Base-by-base conservation (phyloP, 108 stramenopile genomes). In the Mayamaea pseudoterrestris region DNA sequence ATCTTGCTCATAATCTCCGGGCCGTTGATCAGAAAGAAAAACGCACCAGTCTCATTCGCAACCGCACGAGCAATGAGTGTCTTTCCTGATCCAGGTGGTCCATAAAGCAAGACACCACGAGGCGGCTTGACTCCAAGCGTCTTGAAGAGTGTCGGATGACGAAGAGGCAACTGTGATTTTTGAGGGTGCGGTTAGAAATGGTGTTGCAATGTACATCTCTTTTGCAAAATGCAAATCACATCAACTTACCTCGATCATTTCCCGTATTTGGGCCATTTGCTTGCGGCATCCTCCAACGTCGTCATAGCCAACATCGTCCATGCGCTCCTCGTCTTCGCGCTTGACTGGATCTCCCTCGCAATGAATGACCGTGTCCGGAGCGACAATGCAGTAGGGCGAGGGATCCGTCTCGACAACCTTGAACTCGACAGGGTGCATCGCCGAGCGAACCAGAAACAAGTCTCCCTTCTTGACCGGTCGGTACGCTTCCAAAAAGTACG, bases 171-270 rank as follows among this genome's bases (percentile, higher is more conserved):
- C 70, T n/a, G n/a, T n/a, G n/a, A n/a, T n/a, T n/a, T n/a, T n/a
- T n/a, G n/a, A n/a, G n/a, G n/a, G n/a, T n/a, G n/a, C n/a, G n/a
- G n/a, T n/a, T n/a, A n/a, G n/a, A n/a, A n/a, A n/a, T n/a, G n/a
- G n/a, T n/a, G n/a, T n/a, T n/a, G n/a, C n/a, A n/a, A n/a, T n/a
- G n/a, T n/a, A n/a, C n/a, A n/a, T n/a, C n/a, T n/a, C n/a, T n/a
- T n/a, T n/a, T n/a, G n/a, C n/a, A n/a, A n/a, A n/a, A n/a, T n/a
- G n/a, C n/a, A n/a, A n/a, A n/a, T n/a, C n/a, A n/a, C n/a, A n/a
- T n/a, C n/a, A n/a, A n/a, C n/a, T n/a, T n/a, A n/a, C n/a, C n/a
- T 99, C 98, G 50, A 99, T 99, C 98, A 99, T 99, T 76, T 99
- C 98, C 20, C 98, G 91, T 66, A 99, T 99, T 70, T 98, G 95